Percentiles rank a stretch among this genome's conserved stretches.
Conservation (phyloP, 179 eudicot species). For the Beta lomatogona region DNA sequence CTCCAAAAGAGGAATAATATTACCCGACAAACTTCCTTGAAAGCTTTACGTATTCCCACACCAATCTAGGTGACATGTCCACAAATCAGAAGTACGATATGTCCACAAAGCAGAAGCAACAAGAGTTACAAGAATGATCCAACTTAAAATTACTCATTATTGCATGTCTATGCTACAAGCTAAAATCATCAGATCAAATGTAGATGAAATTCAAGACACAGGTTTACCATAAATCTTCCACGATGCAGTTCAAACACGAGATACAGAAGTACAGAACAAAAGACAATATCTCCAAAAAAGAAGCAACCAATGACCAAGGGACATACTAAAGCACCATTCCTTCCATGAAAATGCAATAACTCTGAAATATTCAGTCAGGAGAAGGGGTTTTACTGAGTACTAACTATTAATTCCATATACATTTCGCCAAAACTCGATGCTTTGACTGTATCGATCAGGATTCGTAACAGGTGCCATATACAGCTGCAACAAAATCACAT, state of each 20-base stretch:
- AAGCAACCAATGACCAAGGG: background rate
- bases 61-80: background rate
- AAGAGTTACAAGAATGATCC: background rate
- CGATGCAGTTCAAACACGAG: background rate
- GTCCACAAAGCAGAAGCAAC: conserved; percentile 1
- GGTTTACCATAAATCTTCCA: background rate
- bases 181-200: too few species aligned
- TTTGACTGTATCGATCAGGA: conserved; percentile 84
- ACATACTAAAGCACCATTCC: background rate
- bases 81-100: background rate
- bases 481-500: conserved; percentile 61
- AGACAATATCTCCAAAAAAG: background rate
- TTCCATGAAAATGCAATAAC: background rate
- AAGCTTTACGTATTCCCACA: background rate
- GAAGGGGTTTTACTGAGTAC: conserved; percentile 33
- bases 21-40: background rate
- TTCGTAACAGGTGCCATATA: conserved; percentile 90
- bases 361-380: conserved; percentile 9
- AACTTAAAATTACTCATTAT: background rate
- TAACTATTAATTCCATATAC: conserved; percentile 96
- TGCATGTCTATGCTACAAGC: background rate
- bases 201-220: background rate
- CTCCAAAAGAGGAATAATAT: background rate
- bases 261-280: background rate
- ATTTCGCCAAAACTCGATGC: conserved; percentile 95